Base-by-base conservation (phyloP, 2,329 filamentous ascomycete genomes). In the Hansfordia pulvinata region DNA sequence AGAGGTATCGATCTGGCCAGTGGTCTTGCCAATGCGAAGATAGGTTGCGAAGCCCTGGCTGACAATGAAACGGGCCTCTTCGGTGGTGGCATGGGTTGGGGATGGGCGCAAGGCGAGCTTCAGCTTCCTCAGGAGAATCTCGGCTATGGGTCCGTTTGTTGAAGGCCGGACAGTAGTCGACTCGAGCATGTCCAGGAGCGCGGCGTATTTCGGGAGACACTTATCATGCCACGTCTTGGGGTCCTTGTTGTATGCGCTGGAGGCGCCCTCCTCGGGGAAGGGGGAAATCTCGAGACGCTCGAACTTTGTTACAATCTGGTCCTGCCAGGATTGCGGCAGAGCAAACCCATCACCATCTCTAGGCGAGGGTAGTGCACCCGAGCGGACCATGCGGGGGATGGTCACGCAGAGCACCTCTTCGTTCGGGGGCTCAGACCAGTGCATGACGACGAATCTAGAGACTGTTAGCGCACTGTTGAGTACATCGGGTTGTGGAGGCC, bases 21-120 rank as follows among this genome's bases (percentile, higher is more conserved):
- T 57, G 4, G 64, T 60, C 33, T 62, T 64, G 27, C 64, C 71
- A 62, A 82, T 72, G 25, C 69, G 62, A 15, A 83, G 60, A 39
- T 85, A 82, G 4, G 76, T 69, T 31, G 69, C 70, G 42, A 90
- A 83, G 1, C 80, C 82, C 37, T 75, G 74, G 8, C 78, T 80
- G 30, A 77, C 63, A 26, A 82, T 79, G 37, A 90, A 84, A 19
- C 70, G 63, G n/a, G 72, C 68, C 43, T 76, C 67, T 34, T 76
- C 66, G 3, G 68, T 70, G 3, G 68, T 70, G 3, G 64, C 60
- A 27, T 72, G 51, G 8, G 64, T 61, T 5, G 65, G 65, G 2
- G 69, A 70, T 6, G 73, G 70, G 12, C 69, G 59, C 23, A 83
- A 53, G 0, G 76, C 72, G 14, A 76, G 60, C 38, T 73, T 70